Conservation (phyloP, 2,329 filamentous ascomycete species). For the Drechmeria coniospora region DNA sequence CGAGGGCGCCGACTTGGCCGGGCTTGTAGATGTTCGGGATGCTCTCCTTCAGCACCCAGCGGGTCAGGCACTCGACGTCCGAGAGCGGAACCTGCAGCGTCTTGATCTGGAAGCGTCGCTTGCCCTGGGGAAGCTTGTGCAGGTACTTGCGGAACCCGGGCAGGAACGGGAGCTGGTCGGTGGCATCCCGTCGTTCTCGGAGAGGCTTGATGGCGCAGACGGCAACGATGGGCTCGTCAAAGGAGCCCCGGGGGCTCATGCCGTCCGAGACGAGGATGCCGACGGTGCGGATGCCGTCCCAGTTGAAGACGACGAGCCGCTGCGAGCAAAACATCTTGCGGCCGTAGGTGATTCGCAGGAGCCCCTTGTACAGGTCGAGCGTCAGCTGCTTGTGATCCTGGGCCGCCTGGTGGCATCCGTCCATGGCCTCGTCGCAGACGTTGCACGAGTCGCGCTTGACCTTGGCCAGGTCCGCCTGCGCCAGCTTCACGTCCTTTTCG, state of each 20-base stretch:
- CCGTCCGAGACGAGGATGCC: slow-evolving; percentile 71
- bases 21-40: slow-evolving; percentile 42
- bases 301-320: slow-evolving; percentile 69
- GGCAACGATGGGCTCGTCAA: slow-evolving; percentile 52
- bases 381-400: slow-evolving; percentile 72
- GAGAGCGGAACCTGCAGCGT: slow-evolving; percentile 53
- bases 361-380: slow-evolving; percentile 58
- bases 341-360: slow-evolving; percentile 69
- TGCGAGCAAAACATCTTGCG: slow-evolving; percentile 63
- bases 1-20: slow-evolving; percentile 32
- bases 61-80: slow-evolving; percentile 75
- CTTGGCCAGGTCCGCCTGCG: slow-evolving; percentile 81
- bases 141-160: slow-evolving; percentile 54
- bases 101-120: slow-evolving; percentile 53
- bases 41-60: slow-evolving; percentile 44
- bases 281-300: slow-evolving; percentile 68
- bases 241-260: slow-evolving; percentile 40
- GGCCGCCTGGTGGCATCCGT: slow-evolving; percentile 65
- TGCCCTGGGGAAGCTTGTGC: slow-evolving; percentile 48
- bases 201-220: slow-evolving; percentile 62
- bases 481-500: slow-evolving; percentile 83
- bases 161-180: slow-evolving; percentile 77
- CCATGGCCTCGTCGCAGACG: slow-evolving; percentile 67
- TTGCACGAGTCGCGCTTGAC: slow-evolving; percentile 74
- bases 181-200: slow-evolving; percentile 55